phyloP scores from a whole-genome alignment of 352 stramenopile species.

The Phytopythium vexans region DNA sequence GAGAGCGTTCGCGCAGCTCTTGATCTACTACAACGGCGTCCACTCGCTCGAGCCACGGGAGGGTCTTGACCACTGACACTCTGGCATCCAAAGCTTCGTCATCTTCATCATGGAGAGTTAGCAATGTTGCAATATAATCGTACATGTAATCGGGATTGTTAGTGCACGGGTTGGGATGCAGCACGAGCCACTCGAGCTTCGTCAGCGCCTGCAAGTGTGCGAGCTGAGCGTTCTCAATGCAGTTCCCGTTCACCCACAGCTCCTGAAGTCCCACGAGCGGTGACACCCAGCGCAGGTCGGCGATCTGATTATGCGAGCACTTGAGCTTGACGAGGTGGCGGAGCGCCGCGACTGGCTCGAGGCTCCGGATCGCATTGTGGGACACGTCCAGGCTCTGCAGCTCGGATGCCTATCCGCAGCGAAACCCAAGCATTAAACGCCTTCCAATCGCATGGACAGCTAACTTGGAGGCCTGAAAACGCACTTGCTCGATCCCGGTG shows the following conservation, averaged over 20 bases:
- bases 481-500: conserved; percentile 39
- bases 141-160: conserved; percentile 46
- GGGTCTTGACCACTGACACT: conserved; percentile 25
- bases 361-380: conserved; percentile 48
- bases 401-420: conserved; percentile 19
- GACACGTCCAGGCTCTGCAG: conserved; percentile 61
- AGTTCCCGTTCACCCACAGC: conserved; percentile 61
- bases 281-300: conserved; percentile 39
- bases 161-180: conserved; percentile 74
- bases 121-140: background rate
- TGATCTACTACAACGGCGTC: conserved; percentile 44
- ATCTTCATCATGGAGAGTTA: background rate
- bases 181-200: conserved; percentile 43
- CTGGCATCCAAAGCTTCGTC: conserved; percentile 10
- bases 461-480: too few relatives aligned
- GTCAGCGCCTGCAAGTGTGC: conserved; percentile 37
- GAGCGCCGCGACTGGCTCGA: conserved; percentile 39
- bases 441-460: too few relatives aligned
- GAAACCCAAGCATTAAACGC: background rate
- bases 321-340: conserved; percentile 43
- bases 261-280: conserved; percentile 33
- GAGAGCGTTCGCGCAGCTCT: conserved; percentile 20
- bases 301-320: conserved; percentile 54
- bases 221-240: conserved; percentile 45
- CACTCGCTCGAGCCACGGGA: conserved; percentile 52